phyloP scores from a whole-genome alignment of 345 rosid species.

The Linum lewisii region DNA sequence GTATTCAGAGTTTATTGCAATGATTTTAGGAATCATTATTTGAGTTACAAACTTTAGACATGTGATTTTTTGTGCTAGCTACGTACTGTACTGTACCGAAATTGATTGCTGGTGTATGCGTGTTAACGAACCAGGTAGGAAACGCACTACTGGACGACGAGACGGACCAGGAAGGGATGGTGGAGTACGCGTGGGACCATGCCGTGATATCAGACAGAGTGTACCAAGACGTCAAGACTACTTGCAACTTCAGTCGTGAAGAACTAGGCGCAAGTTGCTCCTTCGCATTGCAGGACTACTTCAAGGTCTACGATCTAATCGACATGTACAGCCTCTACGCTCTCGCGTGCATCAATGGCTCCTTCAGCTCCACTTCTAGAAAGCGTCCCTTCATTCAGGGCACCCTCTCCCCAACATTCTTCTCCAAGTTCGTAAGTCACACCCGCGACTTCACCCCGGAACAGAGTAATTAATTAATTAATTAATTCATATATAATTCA shows the following conservation, averaged over 20 bases:
- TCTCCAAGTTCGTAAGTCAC: conserved; percentile 36
- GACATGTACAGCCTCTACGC: conserved; percentile 77
- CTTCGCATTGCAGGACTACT: conserved; percentile 32
- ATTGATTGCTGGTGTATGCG: too few species aligned
- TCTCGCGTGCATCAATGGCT: conserved; percentile 30
- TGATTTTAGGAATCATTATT: too few species aligned
- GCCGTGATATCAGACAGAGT: conserved; percentile 72
- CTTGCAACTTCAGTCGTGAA: conserved; percentile 42
- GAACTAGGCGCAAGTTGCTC: conserved; percentile 25
- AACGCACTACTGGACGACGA: conserved; percentile 70
- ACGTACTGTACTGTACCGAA: too few species aligned
- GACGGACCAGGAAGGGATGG: conserved; percentile 67
- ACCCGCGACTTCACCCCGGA: too few species aligned
- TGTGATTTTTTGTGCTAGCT: too few species aligned
- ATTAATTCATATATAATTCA: too few species aligned
- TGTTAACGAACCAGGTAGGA: conserved; percentile 73
- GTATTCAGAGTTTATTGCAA: too few species aligned
- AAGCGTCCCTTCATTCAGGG: conserved; percentile 25
- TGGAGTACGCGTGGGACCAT: conserved; percentile 74
- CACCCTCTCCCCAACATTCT: conserved; percentile 25
- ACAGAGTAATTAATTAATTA: too few species aligned
- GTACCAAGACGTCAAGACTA: conserved; percentile 28
- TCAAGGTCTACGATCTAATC: conserved; percentile 35
- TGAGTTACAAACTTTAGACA: too few species aligned
- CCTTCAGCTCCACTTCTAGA: conserved; percentile 15